A percentile compares a stretch with the other conserved stretches of the same genome.
Evolutionary conservation across 1,284 basidiomycete species (phyloP).

Genomic region (Leccinum subrobustum): DNA sequence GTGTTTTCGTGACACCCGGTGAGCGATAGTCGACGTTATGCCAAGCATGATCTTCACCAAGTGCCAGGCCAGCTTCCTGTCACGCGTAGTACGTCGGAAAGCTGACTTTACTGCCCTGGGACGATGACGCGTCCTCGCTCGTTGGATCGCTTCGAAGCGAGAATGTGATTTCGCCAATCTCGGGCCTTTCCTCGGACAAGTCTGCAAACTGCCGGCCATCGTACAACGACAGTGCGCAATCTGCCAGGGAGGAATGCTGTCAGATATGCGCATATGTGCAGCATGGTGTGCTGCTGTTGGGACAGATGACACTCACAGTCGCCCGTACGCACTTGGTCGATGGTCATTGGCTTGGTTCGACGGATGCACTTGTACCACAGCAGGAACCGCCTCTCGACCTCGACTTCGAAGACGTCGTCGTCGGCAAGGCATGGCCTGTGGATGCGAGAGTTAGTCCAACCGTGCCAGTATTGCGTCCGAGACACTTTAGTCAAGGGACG

Average conservation of each 20-base stretch:
- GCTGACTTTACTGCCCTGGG: background rate
- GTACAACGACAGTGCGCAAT: slow-evolving; percentile 23
- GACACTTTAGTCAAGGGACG: too few relatives aligned
- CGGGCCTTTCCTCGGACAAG: slow-evolving; percentile 13
- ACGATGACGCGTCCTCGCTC: slow-evolving; percentile 4
- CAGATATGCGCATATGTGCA: background rate
- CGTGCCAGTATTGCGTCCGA: slow-evolving; percentile 1
- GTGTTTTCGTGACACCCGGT: background rate
- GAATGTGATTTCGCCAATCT: slow-evolving; percentile 26
- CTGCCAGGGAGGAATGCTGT: slow-evolving; percentile 1
- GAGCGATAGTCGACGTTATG: background rate
- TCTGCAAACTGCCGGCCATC: slow-evolving; percentile 14
- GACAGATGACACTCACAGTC: slow-evolving; percentile 12
- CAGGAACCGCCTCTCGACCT: slow-evolving; percentile 20
- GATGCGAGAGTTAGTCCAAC: background rate
- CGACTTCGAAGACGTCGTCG: slow-evolving; percentile 18
- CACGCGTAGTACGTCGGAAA: background rate
- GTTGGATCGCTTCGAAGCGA: slow-evolving; percentile 1
- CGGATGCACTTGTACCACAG: slow-evolving; percentile 26
- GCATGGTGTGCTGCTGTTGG: background rate
- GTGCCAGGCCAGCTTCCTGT: background rate
- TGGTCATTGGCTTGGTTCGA: slow-evolving; percentile 18
- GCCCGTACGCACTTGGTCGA: slow-evolving; percentile 23
- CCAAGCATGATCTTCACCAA: background rate
- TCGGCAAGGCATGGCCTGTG: slow-evolving; percentile 20